Conservation (phyloP, 257 asterid species). For the Gentiana macrophylla region DNA sequence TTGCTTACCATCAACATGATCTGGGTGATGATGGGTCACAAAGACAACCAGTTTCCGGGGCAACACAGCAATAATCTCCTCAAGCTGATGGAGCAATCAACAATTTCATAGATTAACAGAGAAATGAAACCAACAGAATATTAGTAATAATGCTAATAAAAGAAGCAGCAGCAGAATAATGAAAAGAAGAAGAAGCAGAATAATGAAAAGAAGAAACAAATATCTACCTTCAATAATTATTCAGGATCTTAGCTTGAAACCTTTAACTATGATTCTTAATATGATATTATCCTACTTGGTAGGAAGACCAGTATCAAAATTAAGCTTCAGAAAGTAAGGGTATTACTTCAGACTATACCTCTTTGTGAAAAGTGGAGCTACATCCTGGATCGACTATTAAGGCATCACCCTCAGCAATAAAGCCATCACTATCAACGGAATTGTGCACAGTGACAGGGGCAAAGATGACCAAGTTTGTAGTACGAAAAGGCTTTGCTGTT, state of each 20-base stretch:
- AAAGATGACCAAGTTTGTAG: conserved; percentile 75
- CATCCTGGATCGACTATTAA: conserved; percentile 95
- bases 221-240: no score
- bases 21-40: conserved; percentile 91
- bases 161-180: background rate
- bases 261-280: background rate
- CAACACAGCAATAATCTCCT: conserved; percentile 60
- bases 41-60: conserved; percentile 73
- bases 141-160: background rate
- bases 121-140: background rate
- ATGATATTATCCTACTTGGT: background rate
- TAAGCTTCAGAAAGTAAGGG: background rate
- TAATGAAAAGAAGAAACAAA: background rate
- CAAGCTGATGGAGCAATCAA: conserved; percentile 44
- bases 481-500: conserved; percentile 69
- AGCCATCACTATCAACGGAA: conserved; percentile 19
- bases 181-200: background rate
- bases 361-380: conserved; percentile 54
- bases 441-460: conserved; percentile 26
- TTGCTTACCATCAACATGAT: conserved; percentile 82
- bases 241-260: background rate
- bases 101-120: conserved; percentile 2
- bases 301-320: background rate
- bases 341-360: conserved; percentile 30
- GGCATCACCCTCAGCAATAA: conserved; percentile 71